Base-by-base conservation (phyloP, 306 rosid genomes). In the Macrotyloma uniflorum region DNA sequence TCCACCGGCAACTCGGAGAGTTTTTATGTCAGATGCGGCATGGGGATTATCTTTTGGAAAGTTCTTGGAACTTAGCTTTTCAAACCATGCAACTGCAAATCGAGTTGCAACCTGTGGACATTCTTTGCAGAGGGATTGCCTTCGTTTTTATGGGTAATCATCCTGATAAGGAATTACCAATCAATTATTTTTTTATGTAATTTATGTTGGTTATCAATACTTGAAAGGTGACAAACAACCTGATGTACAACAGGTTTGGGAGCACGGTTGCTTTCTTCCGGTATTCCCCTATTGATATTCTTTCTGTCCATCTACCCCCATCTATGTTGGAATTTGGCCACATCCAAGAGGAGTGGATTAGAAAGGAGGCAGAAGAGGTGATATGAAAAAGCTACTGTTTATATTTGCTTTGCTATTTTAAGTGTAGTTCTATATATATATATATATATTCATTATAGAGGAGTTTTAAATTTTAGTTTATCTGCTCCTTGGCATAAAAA, bases 41-140 rank as follows among this genome's bases (percentile, higher is more conserved):
- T 96, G 99, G 99, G 98, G 97, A 43, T 90, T 96, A 83, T 96
- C 99, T 65, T 91, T 96, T 86, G 99, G 99, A 72, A 96, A 96
- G 86, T 96, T 96, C 85, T 88, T 96, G 91, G 99, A 96, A 83
- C 94, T 96, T 73, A 91, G 99, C 86, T 96, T 96, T 79, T 95
- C 99, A 78, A 95, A 95, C 81, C 97, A 95, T 80, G 98, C 99
- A 40, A 96, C 99, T 79, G 99, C 99, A 5, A 96, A 96, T 83
- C 98, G 99, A 19, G 90, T 93, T 45, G 99, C 99, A 38, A 85
- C 87, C 70, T 96, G 99, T 76, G 99, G 99, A 40, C 99, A 96
- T 87, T 96, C 99, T 61, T 87, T 96, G 86, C 99, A 96, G 83
- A 88, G 96, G 86, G 99, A 96, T 73, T 96, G 99, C 79, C 99